Evolutionary conservation across 768 basidiomycete species (phyloP), one percentile per base, ranked within the genome.

Genomic region (Antrodiella citrinella): DNA sequence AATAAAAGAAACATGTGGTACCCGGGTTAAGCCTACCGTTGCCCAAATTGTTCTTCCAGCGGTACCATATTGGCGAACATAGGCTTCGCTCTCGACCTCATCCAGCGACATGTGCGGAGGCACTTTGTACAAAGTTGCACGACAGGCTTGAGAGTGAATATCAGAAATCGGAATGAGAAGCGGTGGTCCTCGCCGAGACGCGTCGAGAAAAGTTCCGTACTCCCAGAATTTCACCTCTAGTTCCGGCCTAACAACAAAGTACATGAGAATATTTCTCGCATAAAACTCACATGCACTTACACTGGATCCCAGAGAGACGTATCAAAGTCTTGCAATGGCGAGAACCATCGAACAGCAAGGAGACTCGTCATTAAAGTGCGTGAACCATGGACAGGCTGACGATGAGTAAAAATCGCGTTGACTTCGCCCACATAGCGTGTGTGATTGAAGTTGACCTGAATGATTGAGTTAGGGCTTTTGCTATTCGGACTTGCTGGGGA

Each of bases 261-360:
- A 9, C 12, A 23, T 42, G 13, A 51, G 35, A 5, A 12, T 2
- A 47, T 7, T 11, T 7, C 19, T 26, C 3, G 15, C 7, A 3
- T 3, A 10, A 39, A 19, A 45, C 12, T 12, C 9, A 3, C 21
- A 4, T 11, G 10, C 10, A 51, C 51, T 11, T 41, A 51, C 51
- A 39, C 46, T 3, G 35, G 51, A 43, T 51, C 45, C 51, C 51
- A 51, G 3, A 41, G 40, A 13, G 11, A n/a, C 5, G 38, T 42
- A 23, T 49, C 25, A 4, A 30, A 15, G 3, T 9, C 3, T 4
- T 11, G 26, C 15, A 15, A 11, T 4, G 12, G 26, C 20, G 5
- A 24, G 21, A 51, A 42, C 51, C 51, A 51, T 18, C 51, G 51
- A 12, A 51, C 51, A 26, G 25, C 20, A 21, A 51, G 24, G 47